Conservation (phyloP, 352 stramenopile genomes). For the Phytophthora sp. region DNA sequence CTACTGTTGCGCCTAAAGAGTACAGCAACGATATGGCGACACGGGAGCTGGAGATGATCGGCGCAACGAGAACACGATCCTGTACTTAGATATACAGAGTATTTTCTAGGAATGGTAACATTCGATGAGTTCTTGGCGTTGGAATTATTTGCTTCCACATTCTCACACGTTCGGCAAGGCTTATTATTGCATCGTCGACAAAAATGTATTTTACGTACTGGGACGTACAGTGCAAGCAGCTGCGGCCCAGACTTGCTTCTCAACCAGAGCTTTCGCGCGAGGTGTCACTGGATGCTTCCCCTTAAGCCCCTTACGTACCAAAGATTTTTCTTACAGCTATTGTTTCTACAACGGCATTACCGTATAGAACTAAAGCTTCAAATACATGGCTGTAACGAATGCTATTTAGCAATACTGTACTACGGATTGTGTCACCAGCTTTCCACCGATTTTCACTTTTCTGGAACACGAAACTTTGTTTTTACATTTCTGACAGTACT, state of each 20-base stretch:
- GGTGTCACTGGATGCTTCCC: conserved; percentile 1
- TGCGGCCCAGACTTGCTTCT: neutral
- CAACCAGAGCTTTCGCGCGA: neutral
- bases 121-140: too few relatives aligned
- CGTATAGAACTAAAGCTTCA: too few relatives aligned
- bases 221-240: neutral
- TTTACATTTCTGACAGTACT: neutral
- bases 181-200: neutral
- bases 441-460: neutral
- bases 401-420: neutral
- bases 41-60: conserved; percentile 5
- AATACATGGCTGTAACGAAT: too few relatives aligned
- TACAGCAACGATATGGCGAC: neutral
- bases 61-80: conserved; percentile 1
- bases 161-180: too few relatives aligned
- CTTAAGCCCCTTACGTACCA: neutral
- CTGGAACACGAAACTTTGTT: neutral
- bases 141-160: too few relatives aligned
- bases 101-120: neutral
- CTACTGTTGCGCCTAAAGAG: neutral
- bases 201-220: neutral
- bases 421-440: neutral
- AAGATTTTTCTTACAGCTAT: neutral
- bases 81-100: neutral
- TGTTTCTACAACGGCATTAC: neutral